These are phyloP conservation scores for Aspergillus pseudoterreus DNA, from an alignment of 2,329 filamentous ascomycete species.

Conservation along the genomic window DNA sequence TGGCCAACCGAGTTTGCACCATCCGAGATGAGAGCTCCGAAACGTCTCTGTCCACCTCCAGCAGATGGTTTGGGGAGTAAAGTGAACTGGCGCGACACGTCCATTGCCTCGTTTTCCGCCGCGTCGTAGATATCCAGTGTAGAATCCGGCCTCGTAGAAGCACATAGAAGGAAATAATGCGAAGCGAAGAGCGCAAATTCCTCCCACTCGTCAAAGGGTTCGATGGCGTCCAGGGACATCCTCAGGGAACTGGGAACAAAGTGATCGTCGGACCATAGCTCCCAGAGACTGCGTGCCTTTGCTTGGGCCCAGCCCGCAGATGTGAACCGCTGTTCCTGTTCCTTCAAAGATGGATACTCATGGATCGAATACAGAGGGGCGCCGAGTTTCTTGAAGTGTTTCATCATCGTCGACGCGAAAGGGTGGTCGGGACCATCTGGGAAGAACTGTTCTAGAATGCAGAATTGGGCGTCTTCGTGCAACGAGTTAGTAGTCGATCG, in stretches of 20 bases:
- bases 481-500: conserved; percentile 2
- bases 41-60: conserved; percentile 53
- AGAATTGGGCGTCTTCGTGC: conserved; percentile 65
- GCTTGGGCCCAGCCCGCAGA: conserved; percentile 64
- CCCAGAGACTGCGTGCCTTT: conserved; percentile 69
- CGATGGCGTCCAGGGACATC: conserved; percentile 61
- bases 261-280: conserved; percentile 68
- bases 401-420: conserved; percentile 81
- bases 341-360: conserved; percentile 62
- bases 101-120: neutral
- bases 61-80: conserved; percentile 22
- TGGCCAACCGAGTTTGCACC: conserved; percentile 29
- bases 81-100: conserved; percentile 13
- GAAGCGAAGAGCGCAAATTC: conserved; percentile 81
- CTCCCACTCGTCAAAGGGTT: conserved; percentile 95
- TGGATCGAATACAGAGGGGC: conserved; percentile 73
- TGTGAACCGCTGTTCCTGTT: conserved; percentile 67
- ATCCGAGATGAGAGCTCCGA: conserved; percentile 53
- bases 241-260: conserved; percentile 64
- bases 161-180: conserved; percentile 78
- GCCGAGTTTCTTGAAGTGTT: conserved; percentile 75
- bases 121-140: neutral
- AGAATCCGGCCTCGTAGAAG: conserved; percentile 40
- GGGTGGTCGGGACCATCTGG: conserved; percentile 75
- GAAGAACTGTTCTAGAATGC: conserved; percentile 79